phyloP scores from a whole-genome alignment of 2,329 filamentous ascomycete species.

The Trichoderma aggressivum region DNA sequence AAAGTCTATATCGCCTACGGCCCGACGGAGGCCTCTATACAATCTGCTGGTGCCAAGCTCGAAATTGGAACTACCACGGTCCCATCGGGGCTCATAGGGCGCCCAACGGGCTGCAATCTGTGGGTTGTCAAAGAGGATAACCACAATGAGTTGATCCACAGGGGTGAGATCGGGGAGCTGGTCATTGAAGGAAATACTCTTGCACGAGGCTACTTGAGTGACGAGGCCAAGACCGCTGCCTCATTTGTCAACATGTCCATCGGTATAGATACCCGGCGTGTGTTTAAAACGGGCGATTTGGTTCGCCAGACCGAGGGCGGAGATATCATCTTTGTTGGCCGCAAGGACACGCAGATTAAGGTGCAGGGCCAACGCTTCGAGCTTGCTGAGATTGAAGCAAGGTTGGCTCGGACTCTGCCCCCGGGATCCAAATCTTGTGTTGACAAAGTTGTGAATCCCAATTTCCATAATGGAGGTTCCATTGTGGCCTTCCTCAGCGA shows the following conservation, averaged over 20 bases:
- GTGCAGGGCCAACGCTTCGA: slow-evolving; percentile 53
- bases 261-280: not conserved
- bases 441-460: not conserved
- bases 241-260: not conserved
- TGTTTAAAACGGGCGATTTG: slow-evolving; percentile 26
- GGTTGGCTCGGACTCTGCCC: not conserved
- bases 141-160: not conserved
- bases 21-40: slow-evolving; percentile 7
- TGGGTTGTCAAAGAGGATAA: slow-evolving; percentile 7
- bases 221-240: not conserved
- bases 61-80: not conserved
- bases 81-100: not conserved
- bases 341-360: slow-evolving; percentile 31
- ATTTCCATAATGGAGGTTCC: not conserved
- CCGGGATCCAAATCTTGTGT: not conserved
- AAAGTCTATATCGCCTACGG: slow-evolving; percentile 13
- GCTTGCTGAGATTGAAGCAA: slow-evolving; percentile 28
- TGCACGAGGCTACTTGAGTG: slow-evolving; percentile 7
- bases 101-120: not conserved
- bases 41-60: not conserved
- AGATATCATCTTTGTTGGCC: slow-evolving; percentile 24
- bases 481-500: not conserved
- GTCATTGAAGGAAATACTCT: slow-evolving; percentile 12
- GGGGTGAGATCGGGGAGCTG: slow-evolving; percentile 5
- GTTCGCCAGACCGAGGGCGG: slow-evolving; percentile 31